Evolutionary conservation across 352 stramenopile species (phyloP).

Genomic region (Peronospora destructor): DNA sequence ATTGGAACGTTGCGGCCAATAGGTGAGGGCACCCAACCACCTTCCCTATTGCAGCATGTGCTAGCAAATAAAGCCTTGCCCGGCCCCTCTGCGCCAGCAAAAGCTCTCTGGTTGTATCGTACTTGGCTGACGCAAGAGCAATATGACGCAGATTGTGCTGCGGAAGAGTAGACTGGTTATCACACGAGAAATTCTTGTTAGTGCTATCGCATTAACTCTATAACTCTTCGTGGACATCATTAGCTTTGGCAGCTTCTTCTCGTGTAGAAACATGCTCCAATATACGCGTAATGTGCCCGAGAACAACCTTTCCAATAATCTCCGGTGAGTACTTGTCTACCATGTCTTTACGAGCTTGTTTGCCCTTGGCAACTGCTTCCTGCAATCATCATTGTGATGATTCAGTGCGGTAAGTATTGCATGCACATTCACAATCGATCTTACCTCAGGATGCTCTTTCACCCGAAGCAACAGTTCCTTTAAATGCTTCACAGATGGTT

Average conservation of each 20-base stretch:
- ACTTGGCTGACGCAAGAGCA: slow-evolving; percentile 78
- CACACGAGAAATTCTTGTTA: not conserved
- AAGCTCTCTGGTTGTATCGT: slow-evolving; percentile 77
- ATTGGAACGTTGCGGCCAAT: slow-evolving; percentile 74
- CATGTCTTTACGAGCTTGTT: slow-evolving; percentile 73
- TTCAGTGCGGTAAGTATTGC: too few relatives aligned
- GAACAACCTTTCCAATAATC: slow-evolving; percentile 62
- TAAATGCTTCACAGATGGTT: slow-evolving; percentile 74
- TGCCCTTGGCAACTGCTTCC: slow-evolving; percentile 60
- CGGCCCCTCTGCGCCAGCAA: slow-evolving; percentile 65
- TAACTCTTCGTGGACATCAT: slow-evolving; percentile 45
- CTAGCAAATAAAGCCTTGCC: slow-evolving; percentile 42
- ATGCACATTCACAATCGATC: too few relatives aligned
- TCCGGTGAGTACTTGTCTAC: slow-evolving; percentile 73
- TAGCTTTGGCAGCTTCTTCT: slow-evolving; percentile 10
- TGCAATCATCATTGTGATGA: slow-evolving; percentile 5
- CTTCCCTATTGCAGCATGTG: slow-evolving; percentile 59
- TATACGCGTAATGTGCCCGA: slow-evolving; percentile 59
- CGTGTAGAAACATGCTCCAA: slow-evolving; percentile 32
- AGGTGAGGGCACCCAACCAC: slow-evolving; percentile 55
- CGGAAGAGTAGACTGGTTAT: slow-evolving; percentile 13
- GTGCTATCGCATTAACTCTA: slow-evolving; percentile 17
- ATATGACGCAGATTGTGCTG: slow-evolving; percentile 46
- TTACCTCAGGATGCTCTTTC: slow-evolving; percentile 49
- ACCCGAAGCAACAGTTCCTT: slow-evolving; percentile 56